Evolutionary conservation across 495 filamentous ascomycete genomes (phyloP).

Genomic region (Oidiodendron maius): DNA sequence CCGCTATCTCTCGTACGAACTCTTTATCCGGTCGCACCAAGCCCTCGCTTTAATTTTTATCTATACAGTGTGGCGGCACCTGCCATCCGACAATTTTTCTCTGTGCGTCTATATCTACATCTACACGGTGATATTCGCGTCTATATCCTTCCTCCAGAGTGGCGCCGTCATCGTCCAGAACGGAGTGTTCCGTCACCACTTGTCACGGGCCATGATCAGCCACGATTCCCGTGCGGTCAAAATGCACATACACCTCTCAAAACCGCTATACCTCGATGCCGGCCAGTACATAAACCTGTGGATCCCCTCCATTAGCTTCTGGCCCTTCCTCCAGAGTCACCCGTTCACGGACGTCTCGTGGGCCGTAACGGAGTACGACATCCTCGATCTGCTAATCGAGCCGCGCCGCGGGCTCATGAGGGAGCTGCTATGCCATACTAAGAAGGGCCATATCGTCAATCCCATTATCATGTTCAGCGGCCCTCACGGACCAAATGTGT

Average conservation of each 20-base stretch:
- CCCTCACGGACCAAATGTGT: slow-evolving; percentile 1
- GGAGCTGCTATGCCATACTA: slow-evolving; percentile 5
- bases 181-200: neutral
- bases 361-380: neutral
- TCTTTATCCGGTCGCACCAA: slow-evolving; percentile 31
- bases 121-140: neutral
- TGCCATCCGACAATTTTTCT: slow-evolving; percentile 7
- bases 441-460: neutral
- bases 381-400: slow-evolving; percentile 10
- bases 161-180: neutral
- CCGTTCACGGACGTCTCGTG: slow-evolving; percentile 8
- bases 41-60: neutral
- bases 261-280: slow-evolving; percentile 24
- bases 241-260: slow-evolving; percentile 15
- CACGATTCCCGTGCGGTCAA: neutral
- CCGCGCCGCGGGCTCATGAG: slow-evolving; percentile 8
- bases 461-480: neutral
- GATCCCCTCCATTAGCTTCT: slow-evolving; percentile 27
- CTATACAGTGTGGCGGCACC: slow-evolving; percentile 21
- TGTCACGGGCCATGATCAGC: neutral
- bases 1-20: slow-evolving; percentile 24
- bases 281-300: slow-evolving; percentile 35
- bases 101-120: slow-evolving; percentile 26
- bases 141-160: neutral
- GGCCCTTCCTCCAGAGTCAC: slow-evolving; percentile 24